Evolutionary conservation across 2,329 filamentous ascomycete species (phyloP), one percentile per base, ranked within the genome.

Genomic region (Xylaria multiplex): DNA sequence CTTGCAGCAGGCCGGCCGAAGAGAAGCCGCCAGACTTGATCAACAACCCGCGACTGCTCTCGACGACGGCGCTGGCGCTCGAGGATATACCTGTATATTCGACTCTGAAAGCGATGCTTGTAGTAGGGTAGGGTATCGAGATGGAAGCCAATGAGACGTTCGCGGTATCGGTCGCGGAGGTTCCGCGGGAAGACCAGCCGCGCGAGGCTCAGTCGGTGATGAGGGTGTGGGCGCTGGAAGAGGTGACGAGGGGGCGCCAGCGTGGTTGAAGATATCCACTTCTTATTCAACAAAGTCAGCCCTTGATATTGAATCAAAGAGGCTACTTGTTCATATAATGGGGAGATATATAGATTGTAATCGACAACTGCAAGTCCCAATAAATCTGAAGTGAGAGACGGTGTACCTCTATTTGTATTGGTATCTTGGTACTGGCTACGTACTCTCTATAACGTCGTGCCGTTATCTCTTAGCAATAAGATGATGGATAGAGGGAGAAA

Each of bases 51-150:
- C 69, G 78, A 81, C 75, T 82, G 81, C 70, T 84, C 81, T 71
- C 80, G 78, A 67, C 85, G 83, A 71, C 81, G 85, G 54, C 80
- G 82, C 78, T 93, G 90, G 57, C 87, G 86, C 71, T 84, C 83
- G 68, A 94, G 81, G 63, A 96, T 84, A 69, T 90, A 92, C 52
- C 85, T 85, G 76, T 96, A 96, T 70, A 97, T 88, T 62, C 89
- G 87, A 43, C 90, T 90, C 79, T 97, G 93, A 8, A 92, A 81
- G 59, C 85, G 84, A 76, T 90, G 88, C 74, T 90, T 91, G 73
- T 92, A 85, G 57, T 84, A 81, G 13, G 93, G 92, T 27, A 97
- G 79, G 5, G 87, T 92, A 72, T 93, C 88, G 84, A 93, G 87
- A 69, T 88, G 91, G 77, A 97, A 88, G 70, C 85, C 82, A 72